phyloP scores from a whole-genome alignment of 2,329 filamentous ascomycete species.

The Ascochyta clinopodiicola region DNA sequence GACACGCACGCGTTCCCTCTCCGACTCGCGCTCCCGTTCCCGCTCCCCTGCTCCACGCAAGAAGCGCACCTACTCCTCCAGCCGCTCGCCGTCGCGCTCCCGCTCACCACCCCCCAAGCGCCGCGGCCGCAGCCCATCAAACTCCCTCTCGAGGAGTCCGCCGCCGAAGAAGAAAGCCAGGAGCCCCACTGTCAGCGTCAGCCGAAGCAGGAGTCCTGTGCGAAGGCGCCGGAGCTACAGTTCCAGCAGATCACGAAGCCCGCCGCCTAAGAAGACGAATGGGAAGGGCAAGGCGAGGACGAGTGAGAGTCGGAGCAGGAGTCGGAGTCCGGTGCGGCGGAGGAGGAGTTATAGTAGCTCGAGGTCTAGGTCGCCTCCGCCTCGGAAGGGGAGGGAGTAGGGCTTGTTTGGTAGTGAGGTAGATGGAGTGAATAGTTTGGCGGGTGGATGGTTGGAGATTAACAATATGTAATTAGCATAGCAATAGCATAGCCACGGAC shows the following conservation, averaged over 20 bases:
- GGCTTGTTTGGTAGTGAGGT: background rate
- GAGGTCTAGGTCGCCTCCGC: constrained; percentile 19
- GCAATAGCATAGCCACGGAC: too few relatives aligned
- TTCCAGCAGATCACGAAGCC: constrained; percentile 5
- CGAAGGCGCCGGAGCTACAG: constrained; percentile 4
- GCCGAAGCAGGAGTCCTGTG: constrained; percentile 10
- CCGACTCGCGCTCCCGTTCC: constrained; percentile 28
- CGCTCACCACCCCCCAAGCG: constrained; percentile 30
- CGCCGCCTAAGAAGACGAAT: constrained; percentile 12
- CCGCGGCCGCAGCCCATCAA: constrained; percentile 31
- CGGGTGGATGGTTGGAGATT: too few relatives aligned
- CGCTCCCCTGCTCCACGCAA: constrained; percentile 33
- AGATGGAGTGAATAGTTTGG: too few relatives aligned
- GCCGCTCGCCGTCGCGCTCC: constrained; percentile 31
- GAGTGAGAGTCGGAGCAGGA: constrained; percentile 10
- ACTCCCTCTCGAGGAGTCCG: constrained; percentile 23
- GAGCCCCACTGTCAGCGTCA: constrained; percentile 18
- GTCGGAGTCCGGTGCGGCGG: constrained; percentile 15
- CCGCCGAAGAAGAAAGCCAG: constrained; percentile 21
- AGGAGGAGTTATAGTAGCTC: constrained; percentile 20
- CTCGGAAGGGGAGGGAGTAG: constrained; percentile 21
- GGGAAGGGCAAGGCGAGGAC: constrained; percentile 14
- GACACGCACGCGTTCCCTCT: constrained; percentile 27
- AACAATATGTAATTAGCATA: too few relatives aligned
- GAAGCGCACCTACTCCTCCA: constrained; percentile 35